Evolutionary conservation across 1,284 basidiomycete species (phyloP).

Genomic region (Microbotryum intermedium): DNA sequence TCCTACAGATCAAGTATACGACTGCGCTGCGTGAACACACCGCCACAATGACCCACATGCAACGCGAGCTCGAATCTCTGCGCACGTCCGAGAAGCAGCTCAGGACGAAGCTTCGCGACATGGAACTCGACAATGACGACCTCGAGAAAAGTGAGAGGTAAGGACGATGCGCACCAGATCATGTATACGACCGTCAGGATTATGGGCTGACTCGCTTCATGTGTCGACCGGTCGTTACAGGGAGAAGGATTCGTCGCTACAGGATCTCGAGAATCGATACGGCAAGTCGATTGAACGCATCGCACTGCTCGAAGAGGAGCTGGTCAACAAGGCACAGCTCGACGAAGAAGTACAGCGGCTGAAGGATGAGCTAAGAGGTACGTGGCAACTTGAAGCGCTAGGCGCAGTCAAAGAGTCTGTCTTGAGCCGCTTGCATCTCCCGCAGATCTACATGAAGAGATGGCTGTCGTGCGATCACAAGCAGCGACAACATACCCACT

Average conservation of each 20-base stretch:
- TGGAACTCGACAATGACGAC: slow-evolving; percentile 95
- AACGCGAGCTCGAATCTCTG: slow-evolving; percentile 67
- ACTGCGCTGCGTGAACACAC: slow-evolving; percentile 81
- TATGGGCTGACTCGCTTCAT: not conserved
- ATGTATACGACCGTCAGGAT: not conserved
- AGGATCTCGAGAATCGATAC: slow-evolving; percentile 77
- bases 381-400: slow-evolving; percentile 24
- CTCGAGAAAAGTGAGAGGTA: slow-evolving; percentile 50
- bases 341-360: slow-evolving; percentile 88
- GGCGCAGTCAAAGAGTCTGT: not conserved
- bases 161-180: not conserved
- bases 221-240: slow-evolving; percentile 4
- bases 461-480: slow-evolving; percentile 7
- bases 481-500: not conserved
- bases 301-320: slow-evolving; percentile 89
- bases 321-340: slow-evolving; percentile 79
- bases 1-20: slow-evolving; percentile 68
- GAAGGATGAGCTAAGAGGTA: slow-evolving; percentile 88
- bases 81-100: slow-evolving; percentile 31
- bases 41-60: slow-evolving; percentile 70
- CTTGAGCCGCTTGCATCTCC: not conserved
- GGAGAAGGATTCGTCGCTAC: slow-evolving; percentile 48
- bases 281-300: slow-evolving; percentile 89
- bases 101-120: slow-evolving; percentile 46
- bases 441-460: slow-evolving; percentile 24